These are phyloP conservation scores for Aspergillus sp. DNA, from an alignment of 2,329 filamentous ascomycete species.

Conservation along the genomic window DNA sequence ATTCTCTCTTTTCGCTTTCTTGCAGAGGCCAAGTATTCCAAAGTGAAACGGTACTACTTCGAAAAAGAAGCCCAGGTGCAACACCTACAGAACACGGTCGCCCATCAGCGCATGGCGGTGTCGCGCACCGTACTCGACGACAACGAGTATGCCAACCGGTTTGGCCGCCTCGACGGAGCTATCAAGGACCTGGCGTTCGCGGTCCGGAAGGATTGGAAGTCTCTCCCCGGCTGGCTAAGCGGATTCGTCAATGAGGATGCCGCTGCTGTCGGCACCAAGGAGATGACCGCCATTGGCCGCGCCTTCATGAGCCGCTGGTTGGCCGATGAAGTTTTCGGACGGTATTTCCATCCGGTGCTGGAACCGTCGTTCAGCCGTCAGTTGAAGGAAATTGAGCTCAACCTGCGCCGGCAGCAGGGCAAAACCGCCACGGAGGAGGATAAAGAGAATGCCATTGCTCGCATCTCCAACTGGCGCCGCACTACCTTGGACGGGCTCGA, in stretches of 20 bases:
- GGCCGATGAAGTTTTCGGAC: conserved; percentile 85
- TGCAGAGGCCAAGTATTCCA: conserved; percentile 90
- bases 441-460: conserved; percentile 80
- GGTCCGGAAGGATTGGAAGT: conserved; percentile 90
- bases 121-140: conserved; percentile 94
- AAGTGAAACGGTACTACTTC: conserved; percentile 97
- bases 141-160: conserved; percentile 85
- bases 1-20: background rate
- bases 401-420: conserved; percentile 76
- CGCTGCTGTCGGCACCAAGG: conserved; percentile 82
- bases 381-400: conserved; percentile 83
- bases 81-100: conserved; percentile 93
- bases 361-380: conserved; percentile 73
- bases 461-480: conserved; percentile 90
- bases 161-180: conserved; percentile 86
- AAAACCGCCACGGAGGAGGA: conserved; percentile 78
- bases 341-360: conserved; percentile 87
- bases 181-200: conserved; percentile 95
- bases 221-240: conserved; percentile 76
- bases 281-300: conserved; percentile 94
- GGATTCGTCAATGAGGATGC: conserved; percentile 81
- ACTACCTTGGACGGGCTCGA: conserved; percentile 89
- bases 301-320: conserved; percentile 88
- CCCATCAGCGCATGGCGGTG: conserved; percentile 90
- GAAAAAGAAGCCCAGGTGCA: conserved; percentile 88